Conservation (phyloP, 805 yeast species). For the Ascoidea tarda region DNA sequence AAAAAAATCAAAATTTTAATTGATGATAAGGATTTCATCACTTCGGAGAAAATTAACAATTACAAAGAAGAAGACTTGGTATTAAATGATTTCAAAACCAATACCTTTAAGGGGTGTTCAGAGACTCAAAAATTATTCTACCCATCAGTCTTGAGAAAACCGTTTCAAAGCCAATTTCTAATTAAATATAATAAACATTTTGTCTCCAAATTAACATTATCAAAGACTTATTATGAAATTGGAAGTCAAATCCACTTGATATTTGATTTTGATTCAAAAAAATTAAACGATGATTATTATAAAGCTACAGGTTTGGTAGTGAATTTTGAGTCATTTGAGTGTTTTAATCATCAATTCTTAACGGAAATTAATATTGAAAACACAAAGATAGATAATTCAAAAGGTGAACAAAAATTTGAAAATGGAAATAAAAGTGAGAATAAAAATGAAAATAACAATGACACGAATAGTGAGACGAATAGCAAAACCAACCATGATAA, state of each 20-base stretch:
- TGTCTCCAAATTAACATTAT: constrained; percentile 24
- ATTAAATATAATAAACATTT: constrained; percentile 27
- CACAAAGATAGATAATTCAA: background rate
- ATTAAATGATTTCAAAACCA: background rate
- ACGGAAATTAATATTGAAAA: constrained; percentile 5
- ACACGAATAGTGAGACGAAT: background rate
- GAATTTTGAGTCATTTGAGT: constrained; percentile 21
- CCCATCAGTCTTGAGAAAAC: background rate
- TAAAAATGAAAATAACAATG: background rate
- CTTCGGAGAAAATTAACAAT: background rate
- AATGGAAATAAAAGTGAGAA: background rate
- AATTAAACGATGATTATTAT: constrained; percentile 13
- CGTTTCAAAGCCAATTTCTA: constrained; percentile 20
- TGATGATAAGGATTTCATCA: constrained; percentile 3
- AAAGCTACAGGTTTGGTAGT: constrained; percentile 26
- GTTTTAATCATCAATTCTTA: constrained; percentile 18
- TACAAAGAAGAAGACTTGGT: background rate
- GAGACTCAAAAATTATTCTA: background rate
- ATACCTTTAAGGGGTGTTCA: background rate
- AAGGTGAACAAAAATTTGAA: background rate
- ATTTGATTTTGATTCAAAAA: constrained; percentile 17
- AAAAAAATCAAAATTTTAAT: constrained; percentile 8
- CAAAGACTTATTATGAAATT: constrained; percentile 26
- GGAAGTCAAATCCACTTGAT: constrained; percentile 31
- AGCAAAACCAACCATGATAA: background rate